Evolutionary conservation across 2,329 filamentous ascomycete species (phyloP), one percentile per base, ranked within the genome.

Genomic region (Fusarium austroafricanum): DNA sequence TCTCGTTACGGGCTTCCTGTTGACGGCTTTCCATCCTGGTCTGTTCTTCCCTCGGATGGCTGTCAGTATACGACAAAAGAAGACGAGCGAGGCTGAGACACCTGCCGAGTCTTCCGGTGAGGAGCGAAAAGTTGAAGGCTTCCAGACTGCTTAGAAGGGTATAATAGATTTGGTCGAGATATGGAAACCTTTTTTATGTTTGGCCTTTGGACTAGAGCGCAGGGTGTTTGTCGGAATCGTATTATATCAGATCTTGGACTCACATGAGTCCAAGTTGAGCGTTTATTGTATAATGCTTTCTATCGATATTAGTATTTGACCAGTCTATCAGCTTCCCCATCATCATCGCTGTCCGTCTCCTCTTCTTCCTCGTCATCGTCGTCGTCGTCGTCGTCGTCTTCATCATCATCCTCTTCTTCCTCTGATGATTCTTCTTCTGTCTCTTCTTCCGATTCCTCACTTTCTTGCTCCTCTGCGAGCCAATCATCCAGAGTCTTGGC

Each of bases 401-500:
- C 83, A 1, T 83, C 83, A 1, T 83, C 83, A 0, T 83, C 84
- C 3, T 83, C 83, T 2, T 84, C 84, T 1, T 84, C 83, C 5
- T 80, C 82, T 20, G 81, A 82, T 5, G 80, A 79, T 11, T 83
- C 82, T 15, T 82, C 82, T 10, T 82, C 83, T 9, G 84, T 82
- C 3, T 85, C 86, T 8, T 84, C 84, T 3, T 83, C 84, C 23
- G 86, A 84, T 11, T 84, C 83, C 12, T 86, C 86, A 3, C 84
- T 87, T n/a, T 84, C 85, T 28, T 83, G 84, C 17, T 89, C 89
- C 74, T 93, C 92, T 6, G 90, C 93, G 57, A 98, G 83, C 94
- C 96, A 98, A 77, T 97, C 93, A 81, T 98, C 94, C 65, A 99
- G 81, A 20, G 90, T 93, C 85, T 97, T 97, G 39, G 88, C 88